Evolutionary conservation across 2,329 filamentous ascomycete species (phyloP), one percentile per base, ranked within the genome.

Genomic region (Pseudogymnoascus sp.): DNA sequence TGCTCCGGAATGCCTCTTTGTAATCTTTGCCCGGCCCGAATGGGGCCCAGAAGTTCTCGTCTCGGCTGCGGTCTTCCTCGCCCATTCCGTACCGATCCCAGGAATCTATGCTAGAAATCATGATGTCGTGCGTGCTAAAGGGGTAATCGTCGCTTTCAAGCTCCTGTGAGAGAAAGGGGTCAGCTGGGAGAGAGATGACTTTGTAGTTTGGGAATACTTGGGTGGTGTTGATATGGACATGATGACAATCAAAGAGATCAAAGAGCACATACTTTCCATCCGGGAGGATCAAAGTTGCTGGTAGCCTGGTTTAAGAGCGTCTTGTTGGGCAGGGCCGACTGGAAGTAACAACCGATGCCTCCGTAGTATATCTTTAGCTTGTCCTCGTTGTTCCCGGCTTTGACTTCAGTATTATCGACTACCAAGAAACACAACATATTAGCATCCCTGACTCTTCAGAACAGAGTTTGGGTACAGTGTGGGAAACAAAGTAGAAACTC

Each of bases 11-110:
- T 16, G 45, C 16, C 14, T 49, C 43, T 28, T 49, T 52, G 14
- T 31, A 14, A 9, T 52, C 45, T 4, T 28, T 52, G 23, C 25
- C 45, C 5, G 43, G 45, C 14, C 45, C 45, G 23, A 52, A 52
- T 5, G 8, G 12, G 4, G 25, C 12, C 45, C 25, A 31, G 23
- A 52, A 52, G 23, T 8, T 52, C 25, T 52, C 45, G 8, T 52
- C 45, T 8, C 23, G 8, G 8, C 45, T 52, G 45, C 45, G 45
- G 8, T 52, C 45, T 52, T 52, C 25, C 23, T 52, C 45, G n/a
- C 45, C 45, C 45, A 52, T 52, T n/a, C 41, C 45, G n/a, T 52
- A 52, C 11, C 45, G 5, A 16, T 52, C 45, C 45, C 45, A 52
- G 4, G 23, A 31, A 16, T 52, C 25, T 8, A 52, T 16, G 25